Evolutionary conservation across 2,329 filamentous ascomycete species (phyloP), one percentile per base, ranked within the genome.

Genomic region (Rhexocercosporidium sp.): DNA sequence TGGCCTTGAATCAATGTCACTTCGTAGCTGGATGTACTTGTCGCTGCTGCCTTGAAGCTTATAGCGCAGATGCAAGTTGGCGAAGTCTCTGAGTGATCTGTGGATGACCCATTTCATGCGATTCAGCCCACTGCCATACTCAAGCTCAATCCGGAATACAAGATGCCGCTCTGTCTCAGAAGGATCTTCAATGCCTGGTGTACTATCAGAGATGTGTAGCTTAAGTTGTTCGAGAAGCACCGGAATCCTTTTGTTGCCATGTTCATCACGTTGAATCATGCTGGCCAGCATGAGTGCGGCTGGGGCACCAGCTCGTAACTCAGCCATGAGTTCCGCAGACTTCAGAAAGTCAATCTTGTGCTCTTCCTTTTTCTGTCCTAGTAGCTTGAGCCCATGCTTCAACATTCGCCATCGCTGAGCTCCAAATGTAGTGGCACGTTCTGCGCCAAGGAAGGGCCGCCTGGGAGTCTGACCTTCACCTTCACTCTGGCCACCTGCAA

Each of bases 251-350:
- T 93, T 96, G 79, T 97, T 96, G 59, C 95, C 94, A 74, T 97
- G 93, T 79, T 99, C 96, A 74, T 99, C 96, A 66, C 96, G 88
- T 80, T 98, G 96, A 74, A 98, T 96, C 92, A 98, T 97, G 76
- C 94, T 97, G 8, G 96, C 96, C 62, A 99, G 83, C 79, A 99
- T 97, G 66, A 99, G 83, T 22, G 95, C 96, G 27, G 96, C 96
- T 3, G 96, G 96, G 1, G 94, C 93, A 63, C 94, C 96, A 51
- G 96, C 96, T 59, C 96, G 88, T 44, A 99, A 83, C 79, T 99
- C 96, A 1, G 96, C 96, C 87, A 99, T 95, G 56, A 99, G 84
- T 78, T 99, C 96, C 1, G 96, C 94, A 11, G 95, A 98, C 78
- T 98, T 99, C 76, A 92, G 90, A 76, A 96, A 94, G 78, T 99